Base-by-base conservation (phyloP, 352 stramenopile species). In the Globisporangium spiculum region DNA sequence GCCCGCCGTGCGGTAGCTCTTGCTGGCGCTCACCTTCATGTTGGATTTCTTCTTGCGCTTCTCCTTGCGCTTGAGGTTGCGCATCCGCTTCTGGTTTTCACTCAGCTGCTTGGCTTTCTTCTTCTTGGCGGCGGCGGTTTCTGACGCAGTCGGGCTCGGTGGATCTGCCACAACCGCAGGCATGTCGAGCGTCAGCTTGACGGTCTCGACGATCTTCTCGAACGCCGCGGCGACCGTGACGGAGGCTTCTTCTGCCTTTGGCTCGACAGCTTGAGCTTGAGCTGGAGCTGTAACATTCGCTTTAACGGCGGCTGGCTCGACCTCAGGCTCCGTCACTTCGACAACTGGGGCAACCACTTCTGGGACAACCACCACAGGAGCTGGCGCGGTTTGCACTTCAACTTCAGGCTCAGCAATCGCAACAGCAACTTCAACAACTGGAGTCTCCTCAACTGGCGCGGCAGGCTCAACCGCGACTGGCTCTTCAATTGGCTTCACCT, bases 21-120 rank as follows among this genome's bases (percentile, higher is more conserved):
- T 66, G 53, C 46, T 73, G 32, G 69, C 74, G 16, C 65, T 64
- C 67, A 88, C 69, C 75, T 89, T 90, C 63, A 84, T 74, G 46
- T 72, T 76, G 61, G 62, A 38, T 62, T 86, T 87, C 73, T 89
- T 89, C 78, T 88, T 90, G 36, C 85, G 80, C 79, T 93, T 93
- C 63, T 89, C 79, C 77, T 90, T 90, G 68, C 85, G 83, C 62
- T 82, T 82, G 64, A 80, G 72, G 77, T 93, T 93, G 59, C 85
- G 85, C 69, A 68, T 59, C 52, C 80, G 83, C 71, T 91, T 91
- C 71, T 93, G 85, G 24, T 74, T 66, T 34, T 84, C 83, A 48
- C 80, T 80, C 32, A 86, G 72, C 64, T 70, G 57, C 58, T 78
- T 73, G 67, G 76, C 70, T 44, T 71, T 67, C 66, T 70, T 70